Evolutionary conservation across 495 filamentous ascomycete species (phyloP).

Genomic region (Penicillium chermesinum): DNA sequence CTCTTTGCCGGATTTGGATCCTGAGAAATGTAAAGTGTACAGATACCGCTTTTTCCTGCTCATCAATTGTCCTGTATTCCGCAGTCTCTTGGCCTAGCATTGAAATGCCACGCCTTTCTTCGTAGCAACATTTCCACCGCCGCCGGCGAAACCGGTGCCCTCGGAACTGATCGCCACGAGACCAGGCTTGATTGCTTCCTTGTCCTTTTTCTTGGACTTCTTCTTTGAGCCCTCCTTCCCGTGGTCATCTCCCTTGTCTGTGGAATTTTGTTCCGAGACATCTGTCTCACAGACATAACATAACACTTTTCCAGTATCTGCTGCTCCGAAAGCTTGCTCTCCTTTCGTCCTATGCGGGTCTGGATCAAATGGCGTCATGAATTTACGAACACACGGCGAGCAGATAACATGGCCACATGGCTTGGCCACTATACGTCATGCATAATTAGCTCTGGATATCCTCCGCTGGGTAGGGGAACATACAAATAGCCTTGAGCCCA

Average conservation of each 20-base stretch:
- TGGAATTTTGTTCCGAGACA: conserved; percentile 39
- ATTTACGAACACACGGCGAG: conserved; percentile 79
- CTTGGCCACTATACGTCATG: conserved; percentile 58
- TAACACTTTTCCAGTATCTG: conserved; percentile 40
- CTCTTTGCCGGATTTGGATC: background rate
- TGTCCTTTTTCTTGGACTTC: conserved; percentile 44
- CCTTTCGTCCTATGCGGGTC: conserved; percentile 64
- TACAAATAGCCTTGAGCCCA: conserved; percentile 70
- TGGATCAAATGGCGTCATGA: conserved; percentile 63
- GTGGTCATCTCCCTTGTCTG: conserved; percentile 9
- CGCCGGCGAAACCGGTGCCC: conserved; percentile 88
- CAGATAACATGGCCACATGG: conserved; percentile 94
- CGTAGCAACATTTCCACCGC: conserved; percentile 75
- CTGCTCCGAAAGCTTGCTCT: conserved; percentile 29
- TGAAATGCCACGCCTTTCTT: conserved; percentile 80
- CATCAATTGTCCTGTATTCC: background rate
- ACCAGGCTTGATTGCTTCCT: conserved; percentile 58
- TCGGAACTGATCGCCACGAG: conserved; percentile 81
- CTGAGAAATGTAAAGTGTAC: background rate
- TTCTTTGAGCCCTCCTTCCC: conserved; percentile 15
- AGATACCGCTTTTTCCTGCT: background rate
- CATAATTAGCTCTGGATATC: background rate
- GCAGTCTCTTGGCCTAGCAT: conserved; percentile 47
- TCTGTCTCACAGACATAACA: conserved; percentile 91
- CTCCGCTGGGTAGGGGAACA: conserved; percentile 12